phyloP scores from a whole-genome alignment of 2,329 filamentous ascomycete genomes.

The Calonectria multiphialidica region DNA sequence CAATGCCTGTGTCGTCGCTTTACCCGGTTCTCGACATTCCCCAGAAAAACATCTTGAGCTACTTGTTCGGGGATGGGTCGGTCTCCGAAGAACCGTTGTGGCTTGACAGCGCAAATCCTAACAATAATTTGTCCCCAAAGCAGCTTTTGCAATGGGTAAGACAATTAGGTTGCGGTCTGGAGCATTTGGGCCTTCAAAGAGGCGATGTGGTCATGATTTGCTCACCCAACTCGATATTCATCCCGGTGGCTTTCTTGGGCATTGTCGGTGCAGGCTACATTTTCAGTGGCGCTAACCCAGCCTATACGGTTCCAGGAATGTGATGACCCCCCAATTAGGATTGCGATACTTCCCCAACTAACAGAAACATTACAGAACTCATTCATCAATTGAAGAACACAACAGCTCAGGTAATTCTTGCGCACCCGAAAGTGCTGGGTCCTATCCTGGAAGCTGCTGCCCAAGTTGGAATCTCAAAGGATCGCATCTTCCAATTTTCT shows the following conservation, averaged over 20 bases:
- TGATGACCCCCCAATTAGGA: neutral
- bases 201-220: slow-evolving; percentile 67
- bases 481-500: slow-evolving; percentile 62
- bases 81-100: slow-evolving; percentile 62
- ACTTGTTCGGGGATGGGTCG: slow-evolving; percentile 48
- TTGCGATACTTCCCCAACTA: neutral
- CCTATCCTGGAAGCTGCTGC: slow-evolving; percentile 57
- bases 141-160: slow-evolving; percentile 64
- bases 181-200: slow-evolving; percentile 56
- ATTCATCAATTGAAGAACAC: slow-evolving; percentile 65
- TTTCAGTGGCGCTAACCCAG: slow-evolving; percentile 67
- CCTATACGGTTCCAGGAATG: slow-evolving; percentile 61
- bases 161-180: slow-evolving; percentile 62
- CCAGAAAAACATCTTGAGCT: slow-evolving; percentile 57
- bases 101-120: slow-evolving; percentile 62
- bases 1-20: slow-evolving; percentile 57
- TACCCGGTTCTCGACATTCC: slow-evolving; percentile 58
- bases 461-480: slow-evolving; percentile 53
- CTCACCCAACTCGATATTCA: slow-evolving; percentile 66
- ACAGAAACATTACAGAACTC: slow-evolving; percentile 54
- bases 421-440: slow-evolving; percentile 59
- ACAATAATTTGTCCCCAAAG: slow-evolving; percentile 58
- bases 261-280: slow-evolving; percentile 64
- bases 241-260: slow-evolving; percentile 66
- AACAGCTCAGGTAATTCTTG: slow-evolving; percentile 60